Percentiles rank a stretch among this genome's conserved stretches.
Evolutionary conservation across 495 filamentous ascomycete species (phyloP).

Genomic region (Collariella sp.): DNA sequence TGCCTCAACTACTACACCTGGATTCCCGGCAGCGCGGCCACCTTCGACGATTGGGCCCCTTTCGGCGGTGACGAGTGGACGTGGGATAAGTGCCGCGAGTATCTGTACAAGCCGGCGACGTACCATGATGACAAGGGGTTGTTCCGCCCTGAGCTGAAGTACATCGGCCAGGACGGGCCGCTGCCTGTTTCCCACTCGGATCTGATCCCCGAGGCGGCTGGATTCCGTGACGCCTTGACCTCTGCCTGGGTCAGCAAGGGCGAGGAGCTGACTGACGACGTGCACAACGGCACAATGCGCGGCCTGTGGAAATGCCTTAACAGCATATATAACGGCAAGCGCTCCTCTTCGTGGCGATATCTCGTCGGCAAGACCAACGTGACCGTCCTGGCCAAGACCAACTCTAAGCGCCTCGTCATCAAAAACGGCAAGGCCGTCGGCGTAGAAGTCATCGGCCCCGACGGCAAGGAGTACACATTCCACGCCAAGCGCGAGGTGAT

Average conservation of each 20-base stretch:
- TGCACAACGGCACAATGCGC: constrained; percentile 48
- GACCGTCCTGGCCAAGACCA: constrained; percentile 39
- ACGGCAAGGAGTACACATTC: constrained; percentile 33
- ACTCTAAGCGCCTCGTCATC: constrained; percentile 48
- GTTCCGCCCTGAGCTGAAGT: constrained; percentile 33
- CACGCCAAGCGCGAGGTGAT: constrained; percentile 26
- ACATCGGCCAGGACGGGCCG: constrained; percentile 44
- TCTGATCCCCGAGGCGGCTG: constrained; percentile 43
- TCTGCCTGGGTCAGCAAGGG: constrained; percentile 51
- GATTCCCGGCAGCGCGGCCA: constrained; percentile 50
- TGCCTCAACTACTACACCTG: constrained; percentile 57
- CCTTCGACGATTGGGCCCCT: constrained; percentile 53
- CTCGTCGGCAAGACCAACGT: constrained; percentile 49
- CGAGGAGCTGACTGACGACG: constrained; percentile 41
- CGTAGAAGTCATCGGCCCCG: constrained; percentile 29
- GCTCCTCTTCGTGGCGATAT: constrained; percentile 45
- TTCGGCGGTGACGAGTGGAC: constrained; percentile 37
- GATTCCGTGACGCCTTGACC: constrained; percentile 48
- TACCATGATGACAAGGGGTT: constrained; percentile 46
- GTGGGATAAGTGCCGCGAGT: constrained; percentile 39
- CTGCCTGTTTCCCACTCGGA: constrained; percentile 50
- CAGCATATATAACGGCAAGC: constrained; percentile 50
- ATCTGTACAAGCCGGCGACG: constrained; percentile 48
- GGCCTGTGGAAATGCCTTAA: constrained; percentile 49
- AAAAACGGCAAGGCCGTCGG: constrained; percentile 33